These are phyloP conservation scores for Ustilago nuda DNA, from an alignment of 1,284 basidiomycete genomes.

Conservation along the genomic window DNA sequence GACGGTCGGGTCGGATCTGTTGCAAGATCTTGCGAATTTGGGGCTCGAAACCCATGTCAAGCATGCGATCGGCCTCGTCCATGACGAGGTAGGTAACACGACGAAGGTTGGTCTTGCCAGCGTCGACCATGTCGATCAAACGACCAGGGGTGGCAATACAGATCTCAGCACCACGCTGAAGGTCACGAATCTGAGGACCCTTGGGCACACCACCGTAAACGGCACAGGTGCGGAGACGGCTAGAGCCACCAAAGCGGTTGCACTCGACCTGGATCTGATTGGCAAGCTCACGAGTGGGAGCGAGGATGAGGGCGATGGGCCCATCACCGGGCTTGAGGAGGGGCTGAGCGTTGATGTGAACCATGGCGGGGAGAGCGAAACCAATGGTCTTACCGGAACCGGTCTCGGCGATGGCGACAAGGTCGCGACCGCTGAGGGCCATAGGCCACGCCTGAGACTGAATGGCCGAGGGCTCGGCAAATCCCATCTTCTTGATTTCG, in stretches of 20 bases:
- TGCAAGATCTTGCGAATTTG: slow-evolving; percentile 98
- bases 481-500: slow-evolving; percentile 93
- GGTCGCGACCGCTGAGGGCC: slow-evolving; percentile 91
- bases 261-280: slow-evolving; percentile 99
- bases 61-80: slow-evolving; percentile 98
- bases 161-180: slow-evolving; percentile 95
- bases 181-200: slow-evolving; percentile 95
- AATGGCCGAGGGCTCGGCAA: slow-evolving; percentile 88
- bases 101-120: slow-evolving; percentile 92
- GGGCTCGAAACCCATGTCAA: slow-evolving; percentile 99
- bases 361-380: slow-evolving; percentile 97
- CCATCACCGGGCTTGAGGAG: slow-evolving; percentile 93
- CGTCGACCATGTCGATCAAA: slow-evolving; percentile 91
- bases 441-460: slow-evolving; percentile 99
- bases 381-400: slow-evolving; percentile 82
- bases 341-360: slow-evolving; percentile 99
- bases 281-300: slow-evolving; percentile 96
- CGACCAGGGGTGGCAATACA: slow-evolving; percentile 81
- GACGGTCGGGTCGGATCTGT: slow-evolving; percentile 95
- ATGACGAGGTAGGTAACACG: slow-evolving; percentile 97
- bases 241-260: slow-evolving; percentile 96
- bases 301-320: slow-evolving; percentile 94
- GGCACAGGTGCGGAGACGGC: slow-evolving; percentile 95
- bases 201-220: slow-evolving; percentile 99
- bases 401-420: slow-evolving; percentile 86